Percentiles rank a stretch among this genome's conserved stretches.
These are phyloP conservation scores for Aspergillus biplanus DNA, from an alignment of 495 filamentous ascomycete species.

Conservation along the genomic window DNA sequence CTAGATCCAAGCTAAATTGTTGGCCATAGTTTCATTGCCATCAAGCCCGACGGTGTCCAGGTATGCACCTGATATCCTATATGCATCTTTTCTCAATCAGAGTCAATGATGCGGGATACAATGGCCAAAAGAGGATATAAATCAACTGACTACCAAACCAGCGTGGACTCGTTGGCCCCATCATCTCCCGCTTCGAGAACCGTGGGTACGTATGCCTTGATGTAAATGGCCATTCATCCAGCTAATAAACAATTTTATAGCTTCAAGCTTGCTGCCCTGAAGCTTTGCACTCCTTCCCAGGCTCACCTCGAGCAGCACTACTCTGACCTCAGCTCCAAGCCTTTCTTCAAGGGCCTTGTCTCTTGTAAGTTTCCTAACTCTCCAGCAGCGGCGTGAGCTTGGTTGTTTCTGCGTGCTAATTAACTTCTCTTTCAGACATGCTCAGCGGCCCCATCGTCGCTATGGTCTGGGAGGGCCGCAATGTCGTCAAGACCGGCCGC, in stretches of 20 bases:
- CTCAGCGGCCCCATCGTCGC: constrained; percentile 92
- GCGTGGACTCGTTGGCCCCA: constrained; percentile 95
- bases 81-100: constrained; percentile 7
- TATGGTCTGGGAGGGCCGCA: constrained; percentile 98
- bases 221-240: not conserved
- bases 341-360: constrained; percentile 93
- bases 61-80: constrained; percentile 52
- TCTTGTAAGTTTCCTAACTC: constrained; percentile 65
- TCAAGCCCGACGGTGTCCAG: constrained; percentile 99
- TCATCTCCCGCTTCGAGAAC: constrained; percentile 95
- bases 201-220: constrained; percentile 66
- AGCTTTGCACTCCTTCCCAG: constrained; percentile 84
- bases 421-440: constrained; percentile 70
- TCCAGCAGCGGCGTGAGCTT: too few species aligned
- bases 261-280: constrained; percentile 98
- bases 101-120: not conserved
- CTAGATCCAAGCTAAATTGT: constrained; percentile 49
- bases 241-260: constrained; percentile 44
- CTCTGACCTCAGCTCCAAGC: constrained; percentile 85
- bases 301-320: constrained; percentile 98
- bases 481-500: constrained; percentile 97
- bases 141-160: constrained; percentile 42
- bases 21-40: constrained; percentile 86
- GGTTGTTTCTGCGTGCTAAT: constrained; percentile 9
- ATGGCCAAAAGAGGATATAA: constrained; percentile 9